phyloP scores from a whole-genome alignment of 2,329 filamentous ascomycete species.

The Aspergillus tanneri region DNA sequence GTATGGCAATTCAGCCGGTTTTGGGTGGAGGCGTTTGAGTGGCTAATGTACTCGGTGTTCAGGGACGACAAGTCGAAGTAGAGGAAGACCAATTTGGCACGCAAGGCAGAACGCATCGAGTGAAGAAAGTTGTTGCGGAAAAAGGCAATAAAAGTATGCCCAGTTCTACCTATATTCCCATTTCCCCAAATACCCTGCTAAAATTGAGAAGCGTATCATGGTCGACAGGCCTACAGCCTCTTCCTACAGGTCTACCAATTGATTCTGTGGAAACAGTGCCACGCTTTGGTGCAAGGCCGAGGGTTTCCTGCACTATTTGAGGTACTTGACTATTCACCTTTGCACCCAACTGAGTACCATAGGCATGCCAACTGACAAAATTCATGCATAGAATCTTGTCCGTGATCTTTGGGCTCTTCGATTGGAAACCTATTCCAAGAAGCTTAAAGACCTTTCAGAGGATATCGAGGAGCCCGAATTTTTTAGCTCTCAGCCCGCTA shows the following conservation, averaged over 20 bases:
- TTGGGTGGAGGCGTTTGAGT: too few species aligned
- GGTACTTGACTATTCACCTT: slow-evolving; percentile 38
- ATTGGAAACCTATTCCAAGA: slow-evolving; percentile 56
- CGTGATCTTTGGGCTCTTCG: slow-evolving; percentile 83
- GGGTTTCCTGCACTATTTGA: slow-evolving; percentile 72
- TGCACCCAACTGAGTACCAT: not conserved
- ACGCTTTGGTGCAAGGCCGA: slow-evolving; percentile 67
- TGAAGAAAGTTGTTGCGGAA: slow-evolving; percentile 56
- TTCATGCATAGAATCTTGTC: slow-evolving; percentile 55
- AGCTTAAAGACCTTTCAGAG: slow-evolving; percentile 39
- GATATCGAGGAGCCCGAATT: slow-evolving; percentile 46
- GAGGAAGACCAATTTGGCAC: slow-evolving; percentile 70
- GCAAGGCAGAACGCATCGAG: slow-evolving; percentile 56
- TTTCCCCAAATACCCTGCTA: slow-evolving; percentile 39
- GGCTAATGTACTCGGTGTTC: slow-evolving; percentile 4
- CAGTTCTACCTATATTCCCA: not conserved
- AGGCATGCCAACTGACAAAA: slow-evolving; percentile 10
- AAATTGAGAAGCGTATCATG: slow-evolving; percentile 54
- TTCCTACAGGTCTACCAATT: slow-evolving; percentile 84
- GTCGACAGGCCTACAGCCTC: slow-evolving; percentile 69
- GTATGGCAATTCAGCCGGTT: slow-evolving; percentile 43
- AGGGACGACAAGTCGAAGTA: slow-evolving; percentile 49
- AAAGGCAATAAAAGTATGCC: slow-evolving; percentile 51
- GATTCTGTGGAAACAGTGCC: slow-evolving; percentile 76
- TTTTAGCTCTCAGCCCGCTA: slow-evolving; percentile 60